Conservation (phyloP, 371 early-diverging fungal genomes). For the Enterocytospora artemiae region DNA sequence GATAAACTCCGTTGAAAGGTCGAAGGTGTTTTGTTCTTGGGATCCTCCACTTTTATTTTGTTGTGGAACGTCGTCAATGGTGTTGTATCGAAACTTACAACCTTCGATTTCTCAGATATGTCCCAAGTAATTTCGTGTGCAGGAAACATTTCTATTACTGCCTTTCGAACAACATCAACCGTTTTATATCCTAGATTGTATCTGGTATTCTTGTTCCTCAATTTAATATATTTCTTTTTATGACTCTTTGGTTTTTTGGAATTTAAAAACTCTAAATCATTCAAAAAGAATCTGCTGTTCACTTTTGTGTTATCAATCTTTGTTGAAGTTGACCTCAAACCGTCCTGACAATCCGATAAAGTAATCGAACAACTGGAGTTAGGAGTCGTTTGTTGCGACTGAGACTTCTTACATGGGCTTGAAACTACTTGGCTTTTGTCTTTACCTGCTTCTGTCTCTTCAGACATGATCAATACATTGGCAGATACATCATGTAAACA, state of each 20-base stretch:
- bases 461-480: no score
- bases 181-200: constrained; percentile 29
- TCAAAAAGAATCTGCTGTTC: no score
- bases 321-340: no score
- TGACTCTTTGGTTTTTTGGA: not conserved
- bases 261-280: not conserved
- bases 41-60: not conserved
- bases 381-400: no score
- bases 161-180: constrained; percentile 6
- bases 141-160: not conserved
- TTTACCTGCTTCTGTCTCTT: no score
- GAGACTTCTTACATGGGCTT: no score
- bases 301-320: no score
- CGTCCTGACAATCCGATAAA: no score
- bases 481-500: no score
- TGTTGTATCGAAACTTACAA: not conserved
- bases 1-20: no score
- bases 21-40: not conserved
- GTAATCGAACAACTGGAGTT: no score
- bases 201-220: constrained; percentile 23
- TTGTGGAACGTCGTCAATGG: not conserved
- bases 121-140: not conserved
- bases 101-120: not conserved
- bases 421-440: no score
- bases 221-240: not conserved